Evolutionary conservation across 495 filamentous ascomycete genomes (phyloP).

Genomic region (Aspergillus incahuasiensis): DNA sequence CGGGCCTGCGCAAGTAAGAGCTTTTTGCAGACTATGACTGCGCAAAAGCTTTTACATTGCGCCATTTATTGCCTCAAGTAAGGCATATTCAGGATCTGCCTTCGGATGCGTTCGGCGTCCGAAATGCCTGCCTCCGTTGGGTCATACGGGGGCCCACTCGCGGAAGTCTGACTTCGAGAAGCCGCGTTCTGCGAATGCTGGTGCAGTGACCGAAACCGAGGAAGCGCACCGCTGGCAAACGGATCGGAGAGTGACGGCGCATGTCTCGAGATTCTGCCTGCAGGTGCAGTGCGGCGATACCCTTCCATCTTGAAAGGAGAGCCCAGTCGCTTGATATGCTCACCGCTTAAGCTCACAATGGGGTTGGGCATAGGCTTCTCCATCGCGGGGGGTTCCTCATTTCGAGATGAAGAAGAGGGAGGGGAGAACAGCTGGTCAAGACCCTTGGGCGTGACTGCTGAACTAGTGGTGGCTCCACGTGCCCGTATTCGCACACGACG

Average conservation of each 20-base stretch:
- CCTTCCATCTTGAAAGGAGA: conserved; percentile 48
- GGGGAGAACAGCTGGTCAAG: conserved; percentile 48
- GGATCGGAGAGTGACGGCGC: conserved; percentile 42
- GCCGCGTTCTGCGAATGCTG: background rate
- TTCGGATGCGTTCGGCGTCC: conserved; percentile 45
- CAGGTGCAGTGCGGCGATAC: conserved; percentile 25
- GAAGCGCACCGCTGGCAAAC: conserved; percentile 28
- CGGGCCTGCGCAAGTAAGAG: background rate
- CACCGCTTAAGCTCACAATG: conserved; percentile 30
- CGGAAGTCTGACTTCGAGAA: background rate
- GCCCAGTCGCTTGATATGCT: conserved; percentile 45
- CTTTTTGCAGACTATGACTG: background rate
- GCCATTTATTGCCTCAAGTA: conserved; percentile 27
- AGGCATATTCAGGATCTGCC: conserved; percentile 42
- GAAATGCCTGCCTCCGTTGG: conserved; percentile 39
- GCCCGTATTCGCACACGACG: conserved; percentile 48
- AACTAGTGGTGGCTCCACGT: conserved; percentile 46
- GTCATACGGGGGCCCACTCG: conserved; percentile 29
- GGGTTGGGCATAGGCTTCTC: conserved; percentile 27
- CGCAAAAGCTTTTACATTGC: conserved; percentile 1
- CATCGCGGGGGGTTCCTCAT: conserved; percentile 23
- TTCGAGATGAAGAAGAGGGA: conserved; percentile 38
- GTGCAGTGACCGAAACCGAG: conserved; percentile 12
- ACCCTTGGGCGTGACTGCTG: conserved; percentile 34
- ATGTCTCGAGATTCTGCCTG: conserved; percentile 29